A percentile compares a stretch with the other conserved stretches of the same genome.
phyloP scores from a whole-genome alignment of 2,329 filamentous ascomycete species.

The Colletotrichum aenigma region DNA sequence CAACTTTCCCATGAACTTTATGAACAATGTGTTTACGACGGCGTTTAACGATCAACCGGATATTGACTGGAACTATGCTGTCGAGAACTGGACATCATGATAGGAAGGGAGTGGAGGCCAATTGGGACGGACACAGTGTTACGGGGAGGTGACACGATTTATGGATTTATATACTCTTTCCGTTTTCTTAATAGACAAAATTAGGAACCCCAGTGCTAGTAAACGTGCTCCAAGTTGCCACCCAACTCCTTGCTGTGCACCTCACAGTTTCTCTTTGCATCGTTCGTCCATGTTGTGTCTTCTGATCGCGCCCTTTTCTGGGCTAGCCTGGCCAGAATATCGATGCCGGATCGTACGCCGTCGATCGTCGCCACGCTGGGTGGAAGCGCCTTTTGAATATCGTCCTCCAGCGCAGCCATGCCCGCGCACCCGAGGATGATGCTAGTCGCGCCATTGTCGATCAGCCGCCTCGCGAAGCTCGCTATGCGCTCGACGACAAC shows the following conservation, averaged over 20 bases:
- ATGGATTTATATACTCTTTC: neutral
- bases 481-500: neutral
- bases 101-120: neutral
- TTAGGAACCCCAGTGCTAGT: neutral
- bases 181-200: neutral
- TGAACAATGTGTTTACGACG: slow-evolving; percentile 5
- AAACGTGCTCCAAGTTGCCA: neutral
- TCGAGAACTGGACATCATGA: neutral
- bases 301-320: neutral
- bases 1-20: slow-evolving; percentile 2
- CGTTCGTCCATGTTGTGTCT: neutral
- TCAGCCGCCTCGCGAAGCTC: neutral
- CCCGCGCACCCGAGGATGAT: slow-evolving; percentile 13
- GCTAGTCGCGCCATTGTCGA: neutral
- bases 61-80: neutral
- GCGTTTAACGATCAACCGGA: slow-evolving; percentile 8
- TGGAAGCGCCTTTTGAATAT: neutral
- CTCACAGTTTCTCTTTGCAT: neutral
- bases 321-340: neutral
- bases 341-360: slow-evolving; percentile 4
- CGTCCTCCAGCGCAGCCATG: neutral
- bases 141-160: neutral
- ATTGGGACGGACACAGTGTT: neutral
- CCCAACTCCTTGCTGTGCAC: neutral
- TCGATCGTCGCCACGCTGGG: neutral